Evolutionary conservation across 495 filamentous ascomycete genomes (phyloP).

Genomic region (Penicillium paradoxum): DNA sequence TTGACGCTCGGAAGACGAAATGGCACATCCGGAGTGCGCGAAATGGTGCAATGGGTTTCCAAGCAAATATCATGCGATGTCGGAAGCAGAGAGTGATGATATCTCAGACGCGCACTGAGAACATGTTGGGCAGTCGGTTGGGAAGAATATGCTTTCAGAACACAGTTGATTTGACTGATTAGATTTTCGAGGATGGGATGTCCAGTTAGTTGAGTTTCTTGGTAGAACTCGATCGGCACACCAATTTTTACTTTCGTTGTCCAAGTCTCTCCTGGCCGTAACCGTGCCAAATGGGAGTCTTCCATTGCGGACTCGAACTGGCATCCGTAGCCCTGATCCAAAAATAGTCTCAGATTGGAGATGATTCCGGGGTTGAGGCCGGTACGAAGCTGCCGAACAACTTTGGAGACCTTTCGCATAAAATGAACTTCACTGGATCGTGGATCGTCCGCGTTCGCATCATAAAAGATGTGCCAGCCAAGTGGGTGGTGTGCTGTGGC

Average conservation of each 20-base stretch:
- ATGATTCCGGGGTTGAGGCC: conserved; percentile 21
- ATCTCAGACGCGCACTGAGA: conserved; percentile 15
- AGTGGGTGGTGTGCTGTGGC: not conserved
- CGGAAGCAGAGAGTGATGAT: conserved; percentile 21
- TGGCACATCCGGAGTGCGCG: not conserved
- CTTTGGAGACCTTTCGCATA: conserved; percentile 13
- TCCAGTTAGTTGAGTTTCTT: not conserved
- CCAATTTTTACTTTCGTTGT: conserved; percentile 13
- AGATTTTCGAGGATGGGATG: conserved; percentile 13
- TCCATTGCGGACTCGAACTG: conserved; percentile 10
- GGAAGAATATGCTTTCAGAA: conserved; percentile 13
- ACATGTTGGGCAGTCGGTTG: conserved; percentile 13
- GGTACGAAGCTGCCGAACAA: conserved; percentile 22
- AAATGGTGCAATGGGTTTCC: conserved; percentile 16
- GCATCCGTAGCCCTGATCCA: conserved; percentile 11
- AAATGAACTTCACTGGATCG: conserved; percentile 9
- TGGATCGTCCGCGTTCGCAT: conserved; percentile 1
- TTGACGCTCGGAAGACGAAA: not conserved
- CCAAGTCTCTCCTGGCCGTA: conserved; percentile 26
- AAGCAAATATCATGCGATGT: conserved; percentile 7
- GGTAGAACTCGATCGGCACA: conserved; percentile 7
- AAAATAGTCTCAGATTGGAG: conserved; percentile 11
- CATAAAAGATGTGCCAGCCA: conserved; percentile 26
- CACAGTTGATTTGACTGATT: conserved; percentile 15
- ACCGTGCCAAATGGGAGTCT: conserved; percentile 3